phyloP scores from a whole-genome alignment of 768 basidiomycete species.

The Russula olivacea region DNA sequence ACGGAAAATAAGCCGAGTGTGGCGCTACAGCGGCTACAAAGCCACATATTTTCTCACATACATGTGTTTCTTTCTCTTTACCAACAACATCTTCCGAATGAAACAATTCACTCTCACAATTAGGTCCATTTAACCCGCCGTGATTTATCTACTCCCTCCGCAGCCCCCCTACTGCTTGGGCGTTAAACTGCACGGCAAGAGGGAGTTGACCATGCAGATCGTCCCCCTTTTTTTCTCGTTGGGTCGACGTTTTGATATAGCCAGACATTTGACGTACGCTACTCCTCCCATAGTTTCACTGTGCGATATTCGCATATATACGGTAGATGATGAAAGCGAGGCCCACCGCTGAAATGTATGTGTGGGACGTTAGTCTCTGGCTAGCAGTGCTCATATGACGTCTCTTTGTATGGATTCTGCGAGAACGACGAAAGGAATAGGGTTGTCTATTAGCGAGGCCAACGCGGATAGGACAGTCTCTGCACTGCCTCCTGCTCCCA shows the following conservation, averaged over 20 bases:
- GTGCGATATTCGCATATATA: too few relatives aligned
- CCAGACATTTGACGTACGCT: conserved; percentile 12
- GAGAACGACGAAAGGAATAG: conserved; percentile 60
- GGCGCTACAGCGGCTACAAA: too few relatives aligned
- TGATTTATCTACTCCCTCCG: conserved; percentile 60
- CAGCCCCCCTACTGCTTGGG: conserved; percentile 40
- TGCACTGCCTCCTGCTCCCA: not conserved
- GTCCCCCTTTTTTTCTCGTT: conserved; percentile 36
- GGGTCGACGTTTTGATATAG: conserved; percentile 45
- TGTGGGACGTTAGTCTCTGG: not conserved
- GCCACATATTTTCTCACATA: not conserved
- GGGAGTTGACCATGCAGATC: conserved; percentile 46
- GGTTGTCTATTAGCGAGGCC: conserved; percentile 40
- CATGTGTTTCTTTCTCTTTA: not conserved
- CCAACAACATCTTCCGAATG: not conserved
- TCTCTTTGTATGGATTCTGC: too few relatives aligned
- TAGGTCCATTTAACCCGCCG: conserved; percentile 30
- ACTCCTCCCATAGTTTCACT: not conserved
- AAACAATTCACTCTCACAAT: not conserved
- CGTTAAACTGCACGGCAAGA: conserved; percentile 72
- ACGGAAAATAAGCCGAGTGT: not conserved
- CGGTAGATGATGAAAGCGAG: too few relatives aligned
- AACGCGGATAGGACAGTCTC: conserved; percentile 32
- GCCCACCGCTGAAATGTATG: not conserved
- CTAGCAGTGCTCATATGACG: too few relatives aligned